Percentiles rank a stretch among this genome's conserved stretches.
phyloP scores from a whole-genome alignment of 495 filamentous ascomycete species.

The Patellaria atrata region DNA sequence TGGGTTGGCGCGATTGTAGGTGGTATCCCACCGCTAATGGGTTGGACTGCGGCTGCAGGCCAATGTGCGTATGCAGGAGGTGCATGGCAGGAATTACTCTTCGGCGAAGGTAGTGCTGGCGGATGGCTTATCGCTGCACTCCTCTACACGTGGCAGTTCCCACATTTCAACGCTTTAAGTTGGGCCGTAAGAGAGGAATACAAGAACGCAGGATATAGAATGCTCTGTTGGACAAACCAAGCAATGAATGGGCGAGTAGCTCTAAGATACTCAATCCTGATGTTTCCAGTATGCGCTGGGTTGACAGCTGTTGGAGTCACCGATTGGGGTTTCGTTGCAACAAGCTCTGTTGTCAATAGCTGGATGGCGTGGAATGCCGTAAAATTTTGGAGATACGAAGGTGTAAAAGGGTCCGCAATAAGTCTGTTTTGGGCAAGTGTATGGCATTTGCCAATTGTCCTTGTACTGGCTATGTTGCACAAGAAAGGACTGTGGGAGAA shows the following conservation, averaged over 20 bases:
- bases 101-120: slow-evolving; percentile 53
- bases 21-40: slow-evolving; percentile 91
- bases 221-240: slow-evolving; percentile 84
- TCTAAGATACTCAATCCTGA: slow-evolving; percentile 69
- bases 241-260: slow-evolving; percentile 72
- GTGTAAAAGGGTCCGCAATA: slow-evolving; percentile 65
- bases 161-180: slow-evolving; percentile 88
- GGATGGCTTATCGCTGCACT: slow-evolving; percentile 80
- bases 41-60: slow-evolving; percentile 87
- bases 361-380: slow-evolving; percentile 78
- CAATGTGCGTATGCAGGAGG: slow-evolving; percentile 64
- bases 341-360: slow-evolving; percentile 66
- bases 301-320: slow-evolving; percentile 71
- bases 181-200: slow-evolving; percentile 86
- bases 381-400: slow-evolving; percentile 65
- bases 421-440: slow-evolving; percentile 94
- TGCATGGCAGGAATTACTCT: slow-evolving; percentile 63
- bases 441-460: slow-evolving; percentile 84
- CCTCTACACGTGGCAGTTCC: slow-evolving; percentile 94
- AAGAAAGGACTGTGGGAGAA: slow-evolving; percentile 92
- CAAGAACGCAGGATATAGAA: slow-evolving; percentile 69
- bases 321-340: slow-evolving; percentile 71
- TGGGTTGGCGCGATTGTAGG: slow-evolving; percentile 92
- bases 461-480: slow-evolving; percentile 81
- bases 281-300: slow-evolving; percentile 76